Evolutionary conservation across 2,329 filamentous ascomycete genomes (phyloP), one percentile per base, ranked within the genome.

Genomic region (Diaporthe humulicola): DNA sequence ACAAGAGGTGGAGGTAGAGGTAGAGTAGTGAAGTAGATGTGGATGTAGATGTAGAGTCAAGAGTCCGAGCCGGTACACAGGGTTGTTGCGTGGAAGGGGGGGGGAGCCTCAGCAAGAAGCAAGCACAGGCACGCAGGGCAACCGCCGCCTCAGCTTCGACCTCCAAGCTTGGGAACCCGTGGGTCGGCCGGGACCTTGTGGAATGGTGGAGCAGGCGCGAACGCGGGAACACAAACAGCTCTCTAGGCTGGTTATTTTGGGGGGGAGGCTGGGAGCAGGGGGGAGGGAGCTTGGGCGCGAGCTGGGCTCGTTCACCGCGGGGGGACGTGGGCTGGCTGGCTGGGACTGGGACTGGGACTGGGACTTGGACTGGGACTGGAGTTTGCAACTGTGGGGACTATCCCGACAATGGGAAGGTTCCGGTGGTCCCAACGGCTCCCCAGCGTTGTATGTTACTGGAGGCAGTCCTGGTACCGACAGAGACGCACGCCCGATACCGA

Each of bases 1-100:
- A 69, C 67, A 66, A 57, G 71, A 66, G 61, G 61, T 61, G 73
- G 69, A 70, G 71, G 74, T 57, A 69, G 67, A 73, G 17, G 19
- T 48, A 45, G 52, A 61, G 50, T 64, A 70, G 45, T 69, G 36
- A 73, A 57, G 70, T 73, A 73, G 74, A 70, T 33, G 50, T 33
- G 61, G 61, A 22, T 33, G 25, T 64, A 45, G 57, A 40, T 25
- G 60, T 42, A 64, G 60, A 64, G 60, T 45, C 60, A 48, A 64
- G 58, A 45, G 42, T 67, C 42, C 28, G 61, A 42, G 42, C n/a
- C 57, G 70, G 70, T 72, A 72, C 70, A 64, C 70, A 70, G 54
- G 67, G 54, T 56, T 57, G 67, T 28, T 28, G 48, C 10, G 67
- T 40, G 67, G 52, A 30, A 54, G 25, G 64, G 30, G n/a, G 52